A percentile compares a stretch with the other conserved stretches of the same genome.
Evolutionary conservation across 163 green algal genomes (phyloP).

Genomic region (Scenedesmus sp.): DNA sequence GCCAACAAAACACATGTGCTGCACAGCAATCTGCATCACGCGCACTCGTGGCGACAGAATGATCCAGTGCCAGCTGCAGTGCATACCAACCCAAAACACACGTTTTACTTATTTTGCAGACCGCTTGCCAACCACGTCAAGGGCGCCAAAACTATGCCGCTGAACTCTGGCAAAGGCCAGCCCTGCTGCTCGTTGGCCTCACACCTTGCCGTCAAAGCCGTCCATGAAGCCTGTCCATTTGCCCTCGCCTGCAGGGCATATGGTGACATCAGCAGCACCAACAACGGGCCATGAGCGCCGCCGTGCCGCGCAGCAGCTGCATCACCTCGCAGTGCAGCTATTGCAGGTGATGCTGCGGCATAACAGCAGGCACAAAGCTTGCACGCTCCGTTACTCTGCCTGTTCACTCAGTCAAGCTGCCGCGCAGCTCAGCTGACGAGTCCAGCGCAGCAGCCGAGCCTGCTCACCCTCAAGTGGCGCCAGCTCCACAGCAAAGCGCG

Average conservation of each 20-base stretch:
- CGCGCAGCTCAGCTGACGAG: no score
- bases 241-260: conserved; percentile 42
- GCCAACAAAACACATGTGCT: no score
- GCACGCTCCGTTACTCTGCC: background rate
- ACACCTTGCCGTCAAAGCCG: conserved; percentile 79
- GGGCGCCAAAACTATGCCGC: no score
- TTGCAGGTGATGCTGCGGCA: background rate
- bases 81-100: no score
- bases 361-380: background rate
- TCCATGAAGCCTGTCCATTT: conserved; percentile 81
- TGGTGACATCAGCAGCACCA: background rate
- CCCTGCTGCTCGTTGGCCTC: background rate
- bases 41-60: no score
- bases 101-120: no score
- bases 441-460: background rate
- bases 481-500: conserved; percentile 76
- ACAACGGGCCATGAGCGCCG: no score
- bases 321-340: background rate
- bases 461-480: conserved; percentile 74
- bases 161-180: no score
- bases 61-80: no score
- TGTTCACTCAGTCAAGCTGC: background rate
- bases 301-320: background rate
- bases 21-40: no score
- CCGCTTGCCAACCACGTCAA: no score